Evolutionary conservation across 2,329 filamentous ascomycete species (phyloP), one percentile per base, ranked within the genome.

Genomic region (Colletotrichum lupini): DNA sequence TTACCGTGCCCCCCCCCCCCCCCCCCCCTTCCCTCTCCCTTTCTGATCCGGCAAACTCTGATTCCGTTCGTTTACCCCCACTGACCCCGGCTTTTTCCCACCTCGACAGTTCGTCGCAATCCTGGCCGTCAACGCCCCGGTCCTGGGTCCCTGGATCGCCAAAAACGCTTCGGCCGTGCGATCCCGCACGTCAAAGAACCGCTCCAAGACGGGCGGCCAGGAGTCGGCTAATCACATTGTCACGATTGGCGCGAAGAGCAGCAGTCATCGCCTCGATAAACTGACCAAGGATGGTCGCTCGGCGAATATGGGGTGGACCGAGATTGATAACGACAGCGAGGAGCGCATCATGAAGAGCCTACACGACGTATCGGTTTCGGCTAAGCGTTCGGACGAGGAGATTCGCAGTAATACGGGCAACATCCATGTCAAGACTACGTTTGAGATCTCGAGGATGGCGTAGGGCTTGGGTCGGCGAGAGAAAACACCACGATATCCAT

Each of bases 121-220:
- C 35, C 74, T 78, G 9, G 74, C 75, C 14, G 77, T 77, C 19
- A 78, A 78, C 46, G 67, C 71, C 22, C 77, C 76, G 0, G 76
- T 78, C 49, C 60, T 78, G 16, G 76, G 76, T 6, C 76, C 77
- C n/a, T 78, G 76, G 76, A 75, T 77, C 19, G 74, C 63, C n/a
- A 77, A 73, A 59, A 65, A 64, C 62, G 69, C 75, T 14, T 56
- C 58, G 12, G 67, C 75, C 7, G 68, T 74, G 22, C 66, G 68
- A 30, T 73, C 65, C 35, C 71, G 75, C 24, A 58, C 61, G 7
- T 75, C 76, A 1, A 73, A 68, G 11, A 55, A 64, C 26, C 37
- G 57, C 26, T 60, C 56, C 22, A 63, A 72, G 56, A 61, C 56
- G 26, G 57, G 42, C 37, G 66, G 71, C 49, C 55, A 59, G 19